phyloP scores from a whole-genome alignment of 208 protist genomes.

The Wallacemonas sp. region DNA sequence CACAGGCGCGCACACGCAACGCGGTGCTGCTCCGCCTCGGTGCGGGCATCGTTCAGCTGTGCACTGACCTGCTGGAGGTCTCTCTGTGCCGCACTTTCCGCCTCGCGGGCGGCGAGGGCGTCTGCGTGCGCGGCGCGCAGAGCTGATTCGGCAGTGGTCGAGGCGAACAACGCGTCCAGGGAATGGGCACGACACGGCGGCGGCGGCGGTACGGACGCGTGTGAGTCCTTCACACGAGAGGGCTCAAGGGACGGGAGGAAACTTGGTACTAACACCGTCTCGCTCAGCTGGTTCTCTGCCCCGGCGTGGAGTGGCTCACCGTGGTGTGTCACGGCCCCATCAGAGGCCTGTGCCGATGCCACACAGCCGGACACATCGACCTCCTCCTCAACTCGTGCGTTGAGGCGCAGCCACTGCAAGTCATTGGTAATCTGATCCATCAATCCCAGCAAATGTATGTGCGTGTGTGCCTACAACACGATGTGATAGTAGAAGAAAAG shows the following conservation, averaged over 20 bases:
- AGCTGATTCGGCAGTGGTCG: not conserved
- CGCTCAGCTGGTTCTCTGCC: too few species aligned
- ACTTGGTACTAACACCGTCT: too few species aligned
- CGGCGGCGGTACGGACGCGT: too few species aligned
- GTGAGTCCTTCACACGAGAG: too few species aligned
- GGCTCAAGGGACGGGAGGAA: too few species aligned
- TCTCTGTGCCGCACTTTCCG: not conserved
- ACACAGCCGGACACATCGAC: too few species aligned
- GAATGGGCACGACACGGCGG: not conserved
- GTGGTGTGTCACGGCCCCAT: too few species aligned
- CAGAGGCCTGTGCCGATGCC: too few species aligned
- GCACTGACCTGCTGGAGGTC: not conserved
- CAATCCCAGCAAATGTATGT: too few species aligned
- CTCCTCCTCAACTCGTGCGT: not conserved
- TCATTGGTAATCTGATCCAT: constrained; percentile 1
- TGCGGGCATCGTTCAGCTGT: not conserved
- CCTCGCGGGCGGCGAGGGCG: not conserved
- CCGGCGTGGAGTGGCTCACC: too few species aligned
- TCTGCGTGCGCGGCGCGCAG: not conserved
- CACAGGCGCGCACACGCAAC: constrained; percentile 18
- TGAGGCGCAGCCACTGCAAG: not conserved
- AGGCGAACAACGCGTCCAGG: too few species aligned
- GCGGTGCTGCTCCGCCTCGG: constrained; percentile 10
- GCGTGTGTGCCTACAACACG: not conserved
- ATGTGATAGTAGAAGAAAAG: not conserved